phyloP scores from a whole-genome alignment of 441 rosid genomes.

The Lepidium campestre region DNA sequence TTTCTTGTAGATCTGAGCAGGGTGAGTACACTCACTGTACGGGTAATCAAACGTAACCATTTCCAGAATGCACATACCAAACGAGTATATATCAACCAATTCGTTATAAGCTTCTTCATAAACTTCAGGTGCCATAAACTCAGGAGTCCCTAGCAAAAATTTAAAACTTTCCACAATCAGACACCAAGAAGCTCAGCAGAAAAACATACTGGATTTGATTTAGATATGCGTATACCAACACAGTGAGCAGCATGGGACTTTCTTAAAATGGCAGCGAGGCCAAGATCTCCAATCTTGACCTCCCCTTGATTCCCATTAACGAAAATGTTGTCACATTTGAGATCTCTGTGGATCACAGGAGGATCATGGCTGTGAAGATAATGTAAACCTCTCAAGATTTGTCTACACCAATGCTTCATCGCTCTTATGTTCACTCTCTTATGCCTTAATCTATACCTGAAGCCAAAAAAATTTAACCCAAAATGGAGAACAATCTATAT shows the following conservation, averaged over 20 bases:
- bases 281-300: slow-evolving; percentile 98
- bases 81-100: slow-evolving; percentile 86
- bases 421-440: slow-evolving; percentile 91
- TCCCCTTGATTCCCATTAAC: slow-evolving; percentile 96
- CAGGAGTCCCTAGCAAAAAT: slow-evolving; percentile 73
- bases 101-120: slow-evolving; percentile 92
- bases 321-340: slow-evolving; percentile 94
- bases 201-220: neutral
- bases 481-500: neutral
- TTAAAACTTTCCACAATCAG: slow-evolving; percentile 5
- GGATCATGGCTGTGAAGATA: slow-evolving; percentile 93
- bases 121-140: slow-evolving; percentile 99
- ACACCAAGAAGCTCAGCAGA: slow-evolving; percentile 3
- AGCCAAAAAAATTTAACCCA: neutral
- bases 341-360: slow-evolving; percentile 96
- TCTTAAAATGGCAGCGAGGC: slow-evolving; percentile 85
- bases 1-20: slow-evolving; percentile 98
- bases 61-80: slow-evolving; percentile 95
- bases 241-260: slow-evolving; percentile 92
- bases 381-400: slow-evolving; percentile 83
- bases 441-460: slow-evolving; percentile 83
- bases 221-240: slow-evolving; percentile 55
- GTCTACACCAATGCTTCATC: slow-evolving; percentile 97
- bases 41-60: slow-evolving; percentile 97
- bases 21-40: slow-evolving; percentile 81